phyloP scores from a whole-genome alignment of 2,329 filamentous ascomycete genomes.

The Aspergillus pseudotamarii region DNA sequence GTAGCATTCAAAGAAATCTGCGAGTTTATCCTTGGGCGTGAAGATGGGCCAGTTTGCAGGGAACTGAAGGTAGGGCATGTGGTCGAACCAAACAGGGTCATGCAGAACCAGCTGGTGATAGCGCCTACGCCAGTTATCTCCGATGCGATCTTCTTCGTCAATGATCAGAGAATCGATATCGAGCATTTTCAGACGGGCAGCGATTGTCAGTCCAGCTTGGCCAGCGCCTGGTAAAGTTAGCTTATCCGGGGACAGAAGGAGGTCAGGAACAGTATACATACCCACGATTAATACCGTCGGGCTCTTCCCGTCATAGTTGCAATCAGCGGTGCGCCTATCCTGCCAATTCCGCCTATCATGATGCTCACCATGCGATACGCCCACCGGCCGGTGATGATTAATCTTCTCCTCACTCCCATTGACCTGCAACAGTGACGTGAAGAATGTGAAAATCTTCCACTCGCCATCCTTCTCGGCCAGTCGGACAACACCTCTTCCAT shows the following conservation, averaged over 20 bases:
- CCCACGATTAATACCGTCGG: slow-evolving; percentile 66
- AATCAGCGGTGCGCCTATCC: slow-evolving; percentile 54
- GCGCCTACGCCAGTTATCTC: slow-evolving; percentile 66
- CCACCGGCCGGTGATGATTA: slow-evolving; percentile 54
- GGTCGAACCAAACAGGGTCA: slow-evolving; percentile 62
- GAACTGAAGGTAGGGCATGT: slow-evolving; percentile 66
- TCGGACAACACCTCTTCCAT: slow-evolving; percentile 59
- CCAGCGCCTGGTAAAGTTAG: slow-evolving; percentile 53
- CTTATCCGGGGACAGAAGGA: neutral
- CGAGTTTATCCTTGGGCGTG: slow-evolving; percentile 72
- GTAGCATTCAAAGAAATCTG: slow-evolving; percentile 69
- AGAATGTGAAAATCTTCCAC: slow-evolving; percentile 68
- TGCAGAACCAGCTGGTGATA: slow-evolving; percentile 70
- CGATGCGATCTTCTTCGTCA: slow-evolving; percentile 60
- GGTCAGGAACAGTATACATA: slow-evolving; percentile 29
- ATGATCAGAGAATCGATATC: slow-evolving; percentile 60
- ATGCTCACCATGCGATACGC: slow-evolving; percentile 59
- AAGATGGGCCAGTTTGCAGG: slow-evolving; percentile 69
- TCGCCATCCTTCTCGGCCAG: slow-evolving; percentile 46
- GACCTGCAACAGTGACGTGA: slow-evolving; percentile 60
- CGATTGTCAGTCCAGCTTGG: slow-evolving; percentile 61
- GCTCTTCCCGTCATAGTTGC: slow-evolving; percentile 54
- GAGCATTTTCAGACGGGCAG: slow-evolving; percentile 63
- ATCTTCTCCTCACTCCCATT: slow-evolving; percentile 57
- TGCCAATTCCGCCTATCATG: slow-evolving; percentile 62